A percentile compares a stretch with the other conserved stretches of the same genome.
These are phyloP conservation scores for Hypoxylon sp. DNA, from an alignment of 2,329 filamentous ascomycete species.

Conservation along the genomic window DNA sequence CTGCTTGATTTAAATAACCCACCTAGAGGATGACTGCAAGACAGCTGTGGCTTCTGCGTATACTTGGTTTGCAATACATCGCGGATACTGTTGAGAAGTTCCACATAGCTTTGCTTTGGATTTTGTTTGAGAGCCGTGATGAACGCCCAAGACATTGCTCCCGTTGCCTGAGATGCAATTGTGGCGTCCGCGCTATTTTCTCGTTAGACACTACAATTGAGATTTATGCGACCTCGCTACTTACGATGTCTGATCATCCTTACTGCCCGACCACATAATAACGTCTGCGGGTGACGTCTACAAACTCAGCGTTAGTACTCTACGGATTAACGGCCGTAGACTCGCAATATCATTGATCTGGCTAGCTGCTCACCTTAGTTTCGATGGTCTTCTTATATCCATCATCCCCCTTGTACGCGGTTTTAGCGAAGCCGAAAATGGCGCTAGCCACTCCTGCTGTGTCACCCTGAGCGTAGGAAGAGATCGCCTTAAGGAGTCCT, in stretches of 20 bases:
- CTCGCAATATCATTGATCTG: not conserved
- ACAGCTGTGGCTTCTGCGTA: conserved; percentile 94
- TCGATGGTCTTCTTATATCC: conserved; percentile 83
- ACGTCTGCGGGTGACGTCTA: conserved; percentile 92
- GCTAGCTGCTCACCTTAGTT: conserved; percentile 71
- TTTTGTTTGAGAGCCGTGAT: conserved; percentile 95
- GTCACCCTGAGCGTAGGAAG: conserved; percentile 77
- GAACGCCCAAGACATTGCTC: conserved; percentile 99
- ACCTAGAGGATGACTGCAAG: conserved; percentile 97
- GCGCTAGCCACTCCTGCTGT: conserved; percentile 85
- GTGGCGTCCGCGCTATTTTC: conserved; percentile 85
- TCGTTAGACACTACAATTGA: not conserved
- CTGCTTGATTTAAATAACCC: conserved; percentile 59
- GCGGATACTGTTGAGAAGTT: conserved; percentile 95
- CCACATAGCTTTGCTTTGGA: conserved; percentile 97
- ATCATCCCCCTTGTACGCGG: conserved; percentile 85
- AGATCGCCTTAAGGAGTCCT: conserved; percentile 72
- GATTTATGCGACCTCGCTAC: conserved; percentile 71
- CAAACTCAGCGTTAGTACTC: conserved; percentile 6
- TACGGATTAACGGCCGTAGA: not conserved
- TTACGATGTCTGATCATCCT: conserved; percentile 94
- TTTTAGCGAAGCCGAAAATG: conserved; percentile 89
- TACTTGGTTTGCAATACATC: conserved; percentile 92
- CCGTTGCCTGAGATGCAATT: conserved; percentile 90
- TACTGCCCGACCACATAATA: conserved; percentile 97